Percentiles rank a stretch among this genome's conserved stretches.
Evolutionary conservation across 148 eudicot genomes (phyloP).

Genomic region (Chenopodium album): DNA sequence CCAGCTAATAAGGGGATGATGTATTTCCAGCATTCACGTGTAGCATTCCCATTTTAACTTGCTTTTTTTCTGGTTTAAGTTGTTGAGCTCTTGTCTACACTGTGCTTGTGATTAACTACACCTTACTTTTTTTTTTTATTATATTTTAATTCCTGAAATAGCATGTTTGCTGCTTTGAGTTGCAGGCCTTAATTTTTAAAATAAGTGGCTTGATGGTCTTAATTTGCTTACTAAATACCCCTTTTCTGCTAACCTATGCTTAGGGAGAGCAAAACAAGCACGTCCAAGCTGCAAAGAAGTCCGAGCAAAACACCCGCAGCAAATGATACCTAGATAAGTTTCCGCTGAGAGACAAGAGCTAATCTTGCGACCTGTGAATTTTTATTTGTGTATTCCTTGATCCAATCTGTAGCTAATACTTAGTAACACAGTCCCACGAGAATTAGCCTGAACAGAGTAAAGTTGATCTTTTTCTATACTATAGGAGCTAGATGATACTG

Average conservation of each 20-base stretch:
- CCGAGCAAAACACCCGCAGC: conserved; percentile 10
- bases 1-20: not conserved
- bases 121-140: too few relatives aligned
- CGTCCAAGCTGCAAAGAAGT: conserved; percentile 24
- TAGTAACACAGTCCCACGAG: not conserved
- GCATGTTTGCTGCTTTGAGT: not conserved
- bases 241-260: not conserved
- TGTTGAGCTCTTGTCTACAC: not conserved
- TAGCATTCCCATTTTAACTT: not conserved
- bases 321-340: conserved; percentile 21
- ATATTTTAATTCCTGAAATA: too few relatives aligned
- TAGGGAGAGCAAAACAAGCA: conserved; percentile 32
- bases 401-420: not conserved
- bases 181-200: not conserved
- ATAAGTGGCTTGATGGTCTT: not conserved
- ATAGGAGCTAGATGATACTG: not conserved
- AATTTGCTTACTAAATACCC: not conserved
- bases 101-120: not conserved
- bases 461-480: not conserved
- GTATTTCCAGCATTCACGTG: not conserved
- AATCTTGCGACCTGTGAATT: not conserved
- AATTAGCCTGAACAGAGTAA: not conserved
- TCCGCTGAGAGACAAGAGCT: conserved; percentile 15
- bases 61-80: not conserved
- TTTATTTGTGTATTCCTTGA: conserved; percentile 4